phyloP scores from a whole-genome alignment of 371 early-diverging fungal species.

The Thermomucor indicae-seudaticae region DNA sequence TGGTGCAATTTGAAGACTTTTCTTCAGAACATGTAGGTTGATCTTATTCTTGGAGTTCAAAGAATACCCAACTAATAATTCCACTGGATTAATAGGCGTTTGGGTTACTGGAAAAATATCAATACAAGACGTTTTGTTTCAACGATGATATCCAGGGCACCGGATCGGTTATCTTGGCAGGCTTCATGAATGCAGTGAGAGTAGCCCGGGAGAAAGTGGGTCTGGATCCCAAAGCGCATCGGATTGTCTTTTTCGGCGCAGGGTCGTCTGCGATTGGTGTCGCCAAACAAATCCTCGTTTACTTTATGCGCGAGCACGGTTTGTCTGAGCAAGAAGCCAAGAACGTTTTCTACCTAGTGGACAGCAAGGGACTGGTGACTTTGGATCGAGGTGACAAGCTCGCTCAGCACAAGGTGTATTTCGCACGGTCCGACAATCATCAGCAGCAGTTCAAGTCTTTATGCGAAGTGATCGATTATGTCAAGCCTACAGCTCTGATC shows the following conservation, averaged over 20 bases:
- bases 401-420: conserved; percentile 77
- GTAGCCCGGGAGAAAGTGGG: conserved; percentile 46
- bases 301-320: conserved; percentile 64
- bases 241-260: conserved; percentile 86
- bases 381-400: conserved; percentile 81
- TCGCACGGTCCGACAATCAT: conserved; percentile 75
- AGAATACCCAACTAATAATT: no score
- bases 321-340: conserved; percentile 71
- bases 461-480: conserved; percentile 69
- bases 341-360: conserved; percentile 79
- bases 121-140: conserved; percentile 64
- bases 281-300: conserved; percentile 76
- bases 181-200: conserved; percentile 84
- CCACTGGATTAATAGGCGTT: no score
- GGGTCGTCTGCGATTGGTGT: conserved; percentile 90
- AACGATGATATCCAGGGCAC: conserved; percentile 78
- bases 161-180: conserved; percentile 88
- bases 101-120: conserved; percentile 65
- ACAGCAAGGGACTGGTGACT: conserved; percentile 82
- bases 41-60: no score
- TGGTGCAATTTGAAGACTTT: conserved; percentile 94
- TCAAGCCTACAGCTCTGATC: conserved; percentile 76
- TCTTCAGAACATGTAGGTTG: conserved; percentile 73
- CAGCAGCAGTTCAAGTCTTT: conserved; percentile 68
- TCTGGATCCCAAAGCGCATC: conserved; percentile 64